Conservation (phyloP, 768 basidiomycete species). For the Kondoa malvinella region DNA sequence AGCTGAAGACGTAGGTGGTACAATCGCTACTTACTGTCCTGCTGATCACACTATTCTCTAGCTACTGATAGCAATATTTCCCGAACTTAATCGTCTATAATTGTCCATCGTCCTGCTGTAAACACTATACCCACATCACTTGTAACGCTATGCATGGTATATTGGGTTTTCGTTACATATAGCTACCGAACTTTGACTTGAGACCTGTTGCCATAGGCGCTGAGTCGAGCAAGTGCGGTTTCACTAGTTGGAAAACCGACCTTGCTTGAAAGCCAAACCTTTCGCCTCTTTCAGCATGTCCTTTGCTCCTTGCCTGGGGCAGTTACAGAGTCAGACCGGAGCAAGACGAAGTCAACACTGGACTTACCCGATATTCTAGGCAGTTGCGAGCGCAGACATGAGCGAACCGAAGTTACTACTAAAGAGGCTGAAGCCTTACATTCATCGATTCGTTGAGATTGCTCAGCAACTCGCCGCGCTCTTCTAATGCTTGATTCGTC, state of each 20-base stretch:
- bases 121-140: no score
- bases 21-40: background rate
- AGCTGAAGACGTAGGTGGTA: conserved; percentile 21
- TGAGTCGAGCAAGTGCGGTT: no score
- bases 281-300: conserved; percentile 15
- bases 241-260: no score
- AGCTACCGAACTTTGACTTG: background rate
- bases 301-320: conserved; percentile 16
- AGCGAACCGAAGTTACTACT: no score
- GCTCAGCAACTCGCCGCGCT: conserved; percentile 23
- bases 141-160: no score
- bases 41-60: background rate
- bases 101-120: no score
- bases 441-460: conserved; percentile 23
- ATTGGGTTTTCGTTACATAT: no score
- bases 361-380: no score
- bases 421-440: no score
- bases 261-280: conserved; percentile 11
- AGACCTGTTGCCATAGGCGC: background rate
- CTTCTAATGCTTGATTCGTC: conserved; percentile 20
- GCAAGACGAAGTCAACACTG: no score
- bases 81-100: background rate
- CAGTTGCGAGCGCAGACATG: no score
- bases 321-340: no score
- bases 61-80: background rate